Conservation (phyloP, 768 basidiomycete genomes). For the Russula sp. region DNA sequence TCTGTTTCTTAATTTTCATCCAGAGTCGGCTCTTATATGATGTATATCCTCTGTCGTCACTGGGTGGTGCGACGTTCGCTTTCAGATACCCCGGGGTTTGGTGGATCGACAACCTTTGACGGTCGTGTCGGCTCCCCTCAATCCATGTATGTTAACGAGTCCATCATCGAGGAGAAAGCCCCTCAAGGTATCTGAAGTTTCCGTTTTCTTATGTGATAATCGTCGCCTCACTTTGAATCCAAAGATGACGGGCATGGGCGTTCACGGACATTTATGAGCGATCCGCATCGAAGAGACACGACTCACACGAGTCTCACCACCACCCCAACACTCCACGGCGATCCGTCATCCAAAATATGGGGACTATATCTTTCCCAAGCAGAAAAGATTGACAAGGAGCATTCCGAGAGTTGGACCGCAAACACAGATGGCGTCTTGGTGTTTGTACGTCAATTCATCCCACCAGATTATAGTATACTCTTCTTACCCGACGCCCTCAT, state of each 20-base stretch:
- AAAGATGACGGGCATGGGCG: not conserved
- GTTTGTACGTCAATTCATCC: conserved; percentile 14
- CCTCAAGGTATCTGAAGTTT: not conserved
- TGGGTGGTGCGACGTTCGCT: not conserved
- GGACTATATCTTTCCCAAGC: conserved; percentile 21
- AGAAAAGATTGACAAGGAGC: conserved; percentile 25
- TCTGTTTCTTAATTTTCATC: not conserved
- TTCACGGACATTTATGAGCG: not conserved
- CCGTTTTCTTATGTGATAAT: not conserved
- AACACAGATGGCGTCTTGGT: conserved; percentile 27
- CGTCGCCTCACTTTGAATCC: not conserved
- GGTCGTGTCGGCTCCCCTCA: not conserved
- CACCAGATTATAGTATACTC: not conserved
- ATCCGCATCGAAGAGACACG: conserved; percentile 3
- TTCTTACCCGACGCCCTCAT: not conserved
- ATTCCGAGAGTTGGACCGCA: conserved; percentile 27
- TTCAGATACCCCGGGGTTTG: not conserved
- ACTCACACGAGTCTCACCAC: not conserved
- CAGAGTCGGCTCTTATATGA: not conserved
- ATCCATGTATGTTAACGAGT: not conserved
- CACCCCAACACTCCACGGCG: not conserved
- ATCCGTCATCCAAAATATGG: conserved; percentile 25
- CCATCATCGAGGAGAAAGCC: conserved; percentile 5
- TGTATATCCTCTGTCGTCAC: not conserved
- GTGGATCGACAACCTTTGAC: not conserved